Evolutionary conservation across 2,329 filamentous ascomycete genomes (phyloP).

Genomic region (Fusarium sp.): DNA sequence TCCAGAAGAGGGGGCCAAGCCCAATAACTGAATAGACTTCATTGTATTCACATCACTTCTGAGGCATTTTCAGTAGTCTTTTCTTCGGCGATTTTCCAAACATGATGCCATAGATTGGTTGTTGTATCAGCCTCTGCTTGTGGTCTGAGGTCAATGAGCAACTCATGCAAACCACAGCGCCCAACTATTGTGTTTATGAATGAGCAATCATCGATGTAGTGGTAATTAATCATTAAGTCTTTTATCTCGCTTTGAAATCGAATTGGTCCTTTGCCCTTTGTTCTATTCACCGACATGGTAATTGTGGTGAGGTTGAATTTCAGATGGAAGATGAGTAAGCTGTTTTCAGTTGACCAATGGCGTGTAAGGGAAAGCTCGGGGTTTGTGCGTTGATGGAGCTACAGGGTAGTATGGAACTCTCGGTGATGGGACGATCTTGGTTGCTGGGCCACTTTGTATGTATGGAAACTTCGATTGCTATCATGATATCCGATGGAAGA

Average conservation of each 20-base stretch:
- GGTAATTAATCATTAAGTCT: fast-evolving
- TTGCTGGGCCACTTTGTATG: background rate
- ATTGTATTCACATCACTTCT: background rate
- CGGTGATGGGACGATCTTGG: background rate
- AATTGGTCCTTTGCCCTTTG: background rate
- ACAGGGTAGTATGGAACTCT: background rate
- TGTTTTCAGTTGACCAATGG: slow-evolving; percentile 16
- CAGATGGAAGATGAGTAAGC: slow-evolving; percentile 1
- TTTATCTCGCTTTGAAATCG: background rate
- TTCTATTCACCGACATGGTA: background rate
- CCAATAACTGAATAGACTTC: background rate
- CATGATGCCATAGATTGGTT: background rate
- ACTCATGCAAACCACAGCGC: background rate
- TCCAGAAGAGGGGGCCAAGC: background rate
- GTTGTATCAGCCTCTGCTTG: background rate
- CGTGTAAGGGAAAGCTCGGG: slow-evolving; percentile 14
- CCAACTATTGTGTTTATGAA: background rate
- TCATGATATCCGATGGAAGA: background rate
- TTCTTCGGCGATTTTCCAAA: background rate
- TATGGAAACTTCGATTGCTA: background rate
- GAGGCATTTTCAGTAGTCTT: too few species aligned
- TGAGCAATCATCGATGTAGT: too few species aligned
- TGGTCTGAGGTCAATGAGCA: too few species aligned
- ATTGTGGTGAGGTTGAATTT: background rate
- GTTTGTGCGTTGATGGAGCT: background rate